Evolutionary conservation across 1,139 yeast species (phyloP).

Genomic region (Kodamaea suecica): DNA sequence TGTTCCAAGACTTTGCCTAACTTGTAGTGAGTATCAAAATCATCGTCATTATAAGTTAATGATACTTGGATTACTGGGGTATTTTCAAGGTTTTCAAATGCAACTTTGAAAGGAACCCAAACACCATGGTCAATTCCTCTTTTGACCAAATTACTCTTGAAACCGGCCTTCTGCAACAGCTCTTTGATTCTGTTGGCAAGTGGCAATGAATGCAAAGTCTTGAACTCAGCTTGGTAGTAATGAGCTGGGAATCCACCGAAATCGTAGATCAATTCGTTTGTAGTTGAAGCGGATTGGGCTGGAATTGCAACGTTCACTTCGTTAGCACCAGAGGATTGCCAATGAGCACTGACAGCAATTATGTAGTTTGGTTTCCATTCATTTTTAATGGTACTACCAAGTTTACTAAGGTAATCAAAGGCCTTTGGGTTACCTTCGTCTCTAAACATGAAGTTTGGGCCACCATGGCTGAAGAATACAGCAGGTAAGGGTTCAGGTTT

Average conservation of each 20-base stretch:
- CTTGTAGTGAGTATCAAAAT: conserved; percentile 47
- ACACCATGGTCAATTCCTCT: conserved; percentile 81
- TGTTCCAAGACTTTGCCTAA: conserved; percentile 55
- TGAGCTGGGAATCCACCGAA: conserved; percentile 67
- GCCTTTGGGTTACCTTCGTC: conserved; percentile 54
- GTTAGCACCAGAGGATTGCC: conserved; percentile 52
- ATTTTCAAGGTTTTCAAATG: conserved; percentile 59
- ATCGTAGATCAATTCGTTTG: conserved; percentile 58
- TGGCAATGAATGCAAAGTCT: conserved; percentile 38
- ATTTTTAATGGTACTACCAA: conserved; percentile 51
- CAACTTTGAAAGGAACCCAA: conserved; percentile 77
- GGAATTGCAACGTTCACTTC: conserved; percentile 52
- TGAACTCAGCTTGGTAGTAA: conserved; percentile 63
- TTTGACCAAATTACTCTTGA: conserved; percentile 39
- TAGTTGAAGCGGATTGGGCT: no score
- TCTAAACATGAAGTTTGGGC: conserved; percentile 65
- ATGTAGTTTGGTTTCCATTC: conserved; percentile 60
- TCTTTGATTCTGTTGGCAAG: conserved; percentile 46
- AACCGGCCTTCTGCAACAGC: conserved; percentile 40
- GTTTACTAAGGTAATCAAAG: conserved; percentile 42
- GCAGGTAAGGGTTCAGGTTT: conserved; percentile 43
- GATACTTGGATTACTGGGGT: conserved; percentile 57
- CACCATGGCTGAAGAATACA: conserved; percentile 73
- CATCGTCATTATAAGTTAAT: conserved; percentile 45
- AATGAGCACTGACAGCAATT: conserved; percentile 70